Evolutionary conservation across 805 yeast genomes (phyloP), one percentile per base, ranked within the genome.

Genomic region (Hyphopichia homilentoma): DNA sequence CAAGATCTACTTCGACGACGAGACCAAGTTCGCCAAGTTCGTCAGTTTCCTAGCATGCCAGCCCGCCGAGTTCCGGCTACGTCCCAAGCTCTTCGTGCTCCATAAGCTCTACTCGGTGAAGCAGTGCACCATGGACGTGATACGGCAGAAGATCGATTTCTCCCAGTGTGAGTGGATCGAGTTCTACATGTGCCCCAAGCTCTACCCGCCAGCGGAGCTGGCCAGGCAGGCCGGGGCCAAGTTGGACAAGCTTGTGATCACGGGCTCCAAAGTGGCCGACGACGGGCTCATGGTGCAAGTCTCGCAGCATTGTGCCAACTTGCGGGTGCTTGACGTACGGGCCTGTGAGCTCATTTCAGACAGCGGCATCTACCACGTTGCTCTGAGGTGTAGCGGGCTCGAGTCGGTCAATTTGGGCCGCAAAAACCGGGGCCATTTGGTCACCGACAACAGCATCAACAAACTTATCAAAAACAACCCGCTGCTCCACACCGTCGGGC

Each of bases 271-370:
- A 40, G 55, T 61, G 2, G 67, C 85, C 3, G 75, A 74, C 50
- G 95, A 89, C 54, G 54, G 62, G 2, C 70, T 76, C 34, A 53
- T 89, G 35, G 58, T 64, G 4, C 43, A 57, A 27, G 69, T 87
- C 6, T 68, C 84, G 3, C 59, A 61, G 21, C 47, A 54, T 30
- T 76, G 89, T 43, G 81, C 83, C 6, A 68, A 67, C 24, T 65
- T 89, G 36, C 73, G 71, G 42, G 68, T 71, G 19, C 59, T 89
- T 27, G 97, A 89, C 49, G 58, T 89, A 13, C 67, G 97, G 26
- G 96, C 95, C 0, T 87, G 96, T 59, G 88, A 84, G 37, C 59
- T 65, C 35, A 75, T 89, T 12, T 69, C 86, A 3, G 96, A 89
- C 61, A 60, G 74, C 16, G 90, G 96, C 1, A 59, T 89, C 16